Conservation (phyloP, 129 eudicot genomes). For the Arctium lappa region DNA sequence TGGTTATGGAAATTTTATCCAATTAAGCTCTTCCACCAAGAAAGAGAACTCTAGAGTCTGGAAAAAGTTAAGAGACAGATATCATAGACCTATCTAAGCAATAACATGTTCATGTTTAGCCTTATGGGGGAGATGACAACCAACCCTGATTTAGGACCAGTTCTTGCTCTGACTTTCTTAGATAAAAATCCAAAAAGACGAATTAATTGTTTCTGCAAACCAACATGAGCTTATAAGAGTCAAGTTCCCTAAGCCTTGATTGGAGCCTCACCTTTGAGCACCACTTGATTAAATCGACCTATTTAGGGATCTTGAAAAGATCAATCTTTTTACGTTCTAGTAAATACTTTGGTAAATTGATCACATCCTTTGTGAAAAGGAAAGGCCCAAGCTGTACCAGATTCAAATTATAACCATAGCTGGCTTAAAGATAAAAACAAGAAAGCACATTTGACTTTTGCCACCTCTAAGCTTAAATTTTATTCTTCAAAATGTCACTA, state of each 20-base stretch:
- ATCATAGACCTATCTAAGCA: not conserved
- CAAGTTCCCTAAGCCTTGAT: conserved; percentile 8
- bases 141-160: not conserved
- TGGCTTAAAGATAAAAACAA: not conserved
- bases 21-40: conserved; percentile 7
- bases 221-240: not conserved
- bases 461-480: not conserved
- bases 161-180: not conserved
- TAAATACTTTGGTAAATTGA: not conserved
- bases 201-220: not conserved
- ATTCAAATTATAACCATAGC: not conserved
- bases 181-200: not conserved
- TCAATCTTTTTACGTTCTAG: not conserved
- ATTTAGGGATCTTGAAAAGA: not conserved
- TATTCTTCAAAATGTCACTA: too few relatives aligned
- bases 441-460: not conserved
- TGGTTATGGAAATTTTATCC: conserved; percentile 8
- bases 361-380: not conserved
- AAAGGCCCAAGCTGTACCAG: not conserved
- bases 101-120: not conserved
- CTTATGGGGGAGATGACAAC: not conserved
- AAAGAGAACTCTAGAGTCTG: not conserved
- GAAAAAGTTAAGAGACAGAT: not conserved
- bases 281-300: not conserved
- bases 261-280: not conserved